phyloP scores from a whole-genome alignment of 345 rosid species.

The Ailanthus altissimus region DNA sequence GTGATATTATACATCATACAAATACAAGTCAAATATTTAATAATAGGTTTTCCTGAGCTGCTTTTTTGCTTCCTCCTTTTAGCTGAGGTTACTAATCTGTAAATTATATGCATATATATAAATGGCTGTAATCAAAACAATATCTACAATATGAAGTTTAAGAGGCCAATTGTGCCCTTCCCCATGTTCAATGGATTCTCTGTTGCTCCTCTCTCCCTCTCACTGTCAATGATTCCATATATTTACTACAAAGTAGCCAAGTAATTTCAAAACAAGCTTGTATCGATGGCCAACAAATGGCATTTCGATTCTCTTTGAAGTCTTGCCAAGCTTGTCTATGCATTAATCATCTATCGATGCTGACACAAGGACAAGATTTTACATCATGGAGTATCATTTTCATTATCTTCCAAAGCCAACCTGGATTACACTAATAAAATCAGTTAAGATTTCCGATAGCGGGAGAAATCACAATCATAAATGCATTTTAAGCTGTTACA shows the following conservation, averaged over 20 bases:
- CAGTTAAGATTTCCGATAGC: neutral
- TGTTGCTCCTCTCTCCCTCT: neutral
- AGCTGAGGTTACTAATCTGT: conserved; percentile 32
- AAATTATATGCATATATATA: conserved; percentile 26
- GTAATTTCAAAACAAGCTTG: neutral
- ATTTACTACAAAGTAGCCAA: neutral
- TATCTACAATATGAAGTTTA: conserved; percentile 15
- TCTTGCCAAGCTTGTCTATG: neutral
- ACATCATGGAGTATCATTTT: neutral
- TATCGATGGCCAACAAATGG: neutral
- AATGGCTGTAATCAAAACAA: conserved; percentile 22
- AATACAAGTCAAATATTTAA: conserved; percentile 20
- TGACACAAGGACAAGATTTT: neutral
- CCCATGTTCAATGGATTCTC: neutral
- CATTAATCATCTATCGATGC: neutral
- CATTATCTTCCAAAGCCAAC: conserved; percentile 7
- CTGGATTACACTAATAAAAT: conserved; percentile 11
- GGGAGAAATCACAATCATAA: neutral
- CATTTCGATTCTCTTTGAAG: neutral
- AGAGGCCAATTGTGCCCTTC: neutral
- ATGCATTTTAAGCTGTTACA: neutral
- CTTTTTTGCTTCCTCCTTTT: conserved; percentile 16
- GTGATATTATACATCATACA: conserved; percentile 24
- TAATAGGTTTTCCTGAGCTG: conserved; percentile 21
- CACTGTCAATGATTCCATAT: neutral